Base-by-base conservation (phyloP, 805 yeast genomes). In the Nakazawaea wickerhamii region DNA sequence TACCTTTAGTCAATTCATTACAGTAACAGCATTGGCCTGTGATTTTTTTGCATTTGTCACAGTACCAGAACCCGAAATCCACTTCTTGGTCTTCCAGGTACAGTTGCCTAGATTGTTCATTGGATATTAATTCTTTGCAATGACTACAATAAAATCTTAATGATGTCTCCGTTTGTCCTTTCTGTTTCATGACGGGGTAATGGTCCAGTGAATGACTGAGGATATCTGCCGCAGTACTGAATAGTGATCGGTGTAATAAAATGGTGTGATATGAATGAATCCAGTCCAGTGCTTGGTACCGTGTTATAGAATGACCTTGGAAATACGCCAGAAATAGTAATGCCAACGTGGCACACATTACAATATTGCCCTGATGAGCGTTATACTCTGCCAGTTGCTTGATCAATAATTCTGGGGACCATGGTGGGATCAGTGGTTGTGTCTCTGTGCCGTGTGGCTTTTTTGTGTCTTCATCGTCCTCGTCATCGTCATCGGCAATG, bases 31-130 rank as follows among this genome's bases (percentile, higher is more conserved):
- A 90, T n/a, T 79, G 72, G 45, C 78, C 81, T 47, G 78, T 79
- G 13, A 66, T 65, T 39, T 62, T 65, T 9, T 70, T 63, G 58
- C 97, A 90, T 18, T 68, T 70, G 41, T 79, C 87, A 63, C 97
- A 90, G 58, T 81, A 85, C 95, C 96, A 89, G 51, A 72, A 80
- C 1, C 95, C 95, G 53, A 78, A 75, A 30, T 65, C 60, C 15
- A 63, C 61, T 0, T 54, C 58, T 9, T 62, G 33, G 28, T 60
- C 59, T 3, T 53, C 54, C 11, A 50, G 45, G 38, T 50, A 52
- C 31, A 59, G 65, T 14, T 61, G 65, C 52, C 77, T 79, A 3
- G 79, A 65, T 5, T 53, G 50, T 48, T 81, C 89, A 58, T 84
- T 83, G 8, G 75, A 56, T 7, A 84, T 63, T n/a, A 81, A 61